These are phyloP conservation scores for Beauveria caledonica DNA, from an alignment of 2,329 filamentous ascomycete species.

Conservation along the genomic window DNA sequence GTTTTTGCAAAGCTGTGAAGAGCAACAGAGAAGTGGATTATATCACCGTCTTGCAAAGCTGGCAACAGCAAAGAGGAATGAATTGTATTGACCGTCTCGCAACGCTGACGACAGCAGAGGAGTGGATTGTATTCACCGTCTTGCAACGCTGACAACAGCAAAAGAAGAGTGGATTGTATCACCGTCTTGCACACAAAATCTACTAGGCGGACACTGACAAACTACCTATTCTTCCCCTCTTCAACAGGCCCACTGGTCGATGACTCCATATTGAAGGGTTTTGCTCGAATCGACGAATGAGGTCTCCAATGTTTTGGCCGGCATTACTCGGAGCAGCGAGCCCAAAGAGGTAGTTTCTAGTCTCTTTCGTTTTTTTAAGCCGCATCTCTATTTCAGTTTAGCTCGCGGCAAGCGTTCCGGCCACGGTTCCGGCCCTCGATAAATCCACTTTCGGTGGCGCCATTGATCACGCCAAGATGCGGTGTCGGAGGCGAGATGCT, in stretches of 20 bases:
- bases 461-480: conserved; percentile 6
- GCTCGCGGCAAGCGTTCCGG: conserved; percentile 1
- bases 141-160: neutral
- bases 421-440: neutral
- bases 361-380: neutral
- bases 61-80: neutral
- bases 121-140: neutral
- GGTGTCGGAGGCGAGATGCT: neutral
- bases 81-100: neutral
- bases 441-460: conserved; percentile 6
- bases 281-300: neutral
- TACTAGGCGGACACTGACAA: neutral
- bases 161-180: neutral
- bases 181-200: neutral
- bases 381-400: conserved; percentile 2
- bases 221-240: neutral
- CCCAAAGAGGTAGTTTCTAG: neutral
- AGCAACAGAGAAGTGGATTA: too few relatives aligned
- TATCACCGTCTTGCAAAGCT: neutral
- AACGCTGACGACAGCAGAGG: neutral
- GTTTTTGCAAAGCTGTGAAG: too few relatives aligned
- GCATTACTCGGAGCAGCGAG: conserved; percentile 8
- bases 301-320: conserved; percentile 2
- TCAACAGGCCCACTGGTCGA: neutral
- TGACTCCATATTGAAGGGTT: neutral